Evolutionary conservation across 192 early-diverging fungal species (phyloP).

Genomic region (Mortierella claussenii): DNA sequence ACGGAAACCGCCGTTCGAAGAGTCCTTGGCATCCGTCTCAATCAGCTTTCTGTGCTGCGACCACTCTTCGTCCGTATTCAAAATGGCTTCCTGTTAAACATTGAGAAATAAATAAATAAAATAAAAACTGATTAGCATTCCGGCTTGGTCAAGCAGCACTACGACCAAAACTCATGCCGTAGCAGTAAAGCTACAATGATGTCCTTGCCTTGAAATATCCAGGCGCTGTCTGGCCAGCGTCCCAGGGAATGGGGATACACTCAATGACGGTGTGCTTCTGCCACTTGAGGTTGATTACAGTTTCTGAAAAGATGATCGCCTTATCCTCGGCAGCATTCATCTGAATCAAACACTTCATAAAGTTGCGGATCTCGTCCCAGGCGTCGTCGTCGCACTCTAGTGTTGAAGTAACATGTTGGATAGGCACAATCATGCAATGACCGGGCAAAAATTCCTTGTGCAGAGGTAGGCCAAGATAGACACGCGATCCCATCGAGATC

Average conservation of each 20-base stretch:
- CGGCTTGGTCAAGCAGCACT: too few species aligned
- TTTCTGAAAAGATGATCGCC: conserved; percentile 90
- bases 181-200: too few species aligned
- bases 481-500: conserved; percentile 78
- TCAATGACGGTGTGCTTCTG: conserved; percentile 91
- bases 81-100: conserved; percentile 74
- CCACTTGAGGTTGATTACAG: conserved; percentile 79
- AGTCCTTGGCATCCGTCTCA: conserved; percentile 60
- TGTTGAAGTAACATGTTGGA: conserved; percentile 84
- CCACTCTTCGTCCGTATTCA: conserved; percentile 87
- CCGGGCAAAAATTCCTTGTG: conserved; percentile 79
- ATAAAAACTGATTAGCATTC: too few species aligned
- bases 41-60: conserved; percentile 84
- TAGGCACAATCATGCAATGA: conserved; percentile 93
- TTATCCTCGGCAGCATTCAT: conserved; percentile 82
- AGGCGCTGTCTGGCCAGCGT: conserved; percentile 77
- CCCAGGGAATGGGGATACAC: conserved; percentile 89
- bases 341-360: conserved; percentile 92
- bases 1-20: conserved; percentile 72
- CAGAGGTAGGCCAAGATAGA: conserved; percentile 84
- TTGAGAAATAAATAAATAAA: too few species aligned
- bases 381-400: conserved; percentile 90
- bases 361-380: conserved; percentile 96
- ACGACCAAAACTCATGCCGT: too few species aligned
- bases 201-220: conserved; percentile 80